These are phyloP conservation scores for Arctium minus DNA, from an alignment of 129 eudicot genomes.

Conservation along the genomic window DNA sequence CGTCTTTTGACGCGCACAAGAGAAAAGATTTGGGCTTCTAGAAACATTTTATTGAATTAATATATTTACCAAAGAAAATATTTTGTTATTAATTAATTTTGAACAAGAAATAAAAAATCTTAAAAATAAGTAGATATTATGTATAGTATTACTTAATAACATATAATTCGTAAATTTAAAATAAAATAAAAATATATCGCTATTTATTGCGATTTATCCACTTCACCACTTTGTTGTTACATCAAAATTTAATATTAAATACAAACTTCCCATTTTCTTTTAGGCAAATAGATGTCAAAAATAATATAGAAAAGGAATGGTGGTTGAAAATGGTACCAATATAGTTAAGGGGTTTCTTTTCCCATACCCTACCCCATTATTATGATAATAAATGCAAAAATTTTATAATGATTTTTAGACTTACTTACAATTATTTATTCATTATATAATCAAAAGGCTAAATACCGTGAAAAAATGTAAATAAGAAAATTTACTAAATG, in stretches of 20 bases:
- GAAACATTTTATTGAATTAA: slow-evolving; percentile 4
- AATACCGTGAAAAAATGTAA: too few relatives aligned
- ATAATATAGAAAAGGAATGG: not conserved
- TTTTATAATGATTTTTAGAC: not conserved
- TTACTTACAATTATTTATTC: not conserved
- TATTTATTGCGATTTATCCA: not conserved
- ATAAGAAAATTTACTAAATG: too few relatives aligned
- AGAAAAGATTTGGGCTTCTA: not conserved
- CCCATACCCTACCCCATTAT: not conserved
- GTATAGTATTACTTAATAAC: too few relatives aligned
- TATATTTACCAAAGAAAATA: not conserved
- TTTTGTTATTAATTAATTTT: too few relatives aligned
- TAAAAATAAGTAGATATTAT: too few relatives aligned
- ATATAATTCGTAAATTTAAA: not conserved
- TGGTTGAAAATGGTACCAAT: not conserved
- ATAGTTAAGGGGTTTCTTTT: not conserved
- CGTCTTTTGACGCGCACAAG: not conserved
- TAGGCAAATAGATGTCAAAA: not conserved
- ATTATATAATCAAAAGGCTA: too few relatives aligned
- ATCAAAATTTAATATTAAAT: not conserved
- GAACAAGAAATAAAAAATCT: too few relatives aligned
- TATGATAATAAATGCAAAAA: not conserved
- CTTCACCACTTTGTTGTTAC: not conserved
- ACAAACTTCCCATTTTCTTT: not conserved
- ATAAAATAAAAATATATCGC: too few relatives aligned